Conservation (phyloP, 768 basidiomycete genomes). For the Cystobasidium onofrii region DNA sequence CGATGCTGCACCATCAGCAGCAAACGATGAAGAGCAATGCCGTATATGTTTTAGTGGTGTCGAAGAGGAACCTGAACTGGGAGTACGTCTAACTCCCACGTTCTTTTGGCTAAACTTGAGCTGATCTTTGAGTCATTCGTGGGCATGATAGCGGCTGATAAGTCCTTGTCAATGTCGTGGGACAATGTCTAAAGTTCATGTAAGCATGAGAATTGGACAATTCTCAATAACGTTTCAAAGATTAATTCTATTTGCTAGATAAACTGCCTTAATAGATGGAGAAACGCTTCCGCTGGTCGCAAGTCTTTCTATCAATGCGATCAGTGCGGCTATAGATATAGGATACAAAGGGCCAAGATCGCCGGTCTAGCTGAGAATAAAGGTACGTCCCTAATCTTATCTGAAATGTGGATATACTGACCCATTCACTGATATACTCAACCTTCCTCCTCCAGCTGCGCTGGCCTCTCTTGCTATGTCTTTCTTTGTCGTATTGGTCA, state of each 20-base stretch:
- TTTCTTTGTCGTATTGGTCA: slow-evolving; percentile 27
- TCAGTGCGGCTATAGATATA: slow-evolving; percentile 20
- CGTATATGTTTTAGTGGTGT: slow-evolving; percentile 36
- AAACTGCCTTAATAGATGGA: slow-evolving; percentile 12
- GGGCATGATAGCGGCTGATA: slow-evolving; percentile 4
- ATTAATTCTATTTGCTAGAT: background rate
- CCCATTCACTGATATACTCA: background rate
- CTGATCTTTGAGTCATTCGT: background rate
- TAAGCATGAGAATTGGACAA: background rate
- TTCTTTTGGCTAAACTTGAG: background rate
- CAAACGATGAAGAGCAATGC: slow-evolving; percentile 24
- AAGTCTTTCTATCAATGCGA: slow-evolving; percentile 24
- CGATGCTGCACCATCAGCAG: background rate
- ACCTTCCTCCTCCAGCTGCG: background rate
- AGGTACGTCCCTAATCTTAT: too few species aligned
- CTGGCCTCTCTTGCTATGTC: slow-evolving; percentile 1
- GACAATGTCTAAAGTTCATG: slow-evolving; percentile 23
- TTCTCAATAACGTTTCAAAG: background rate
- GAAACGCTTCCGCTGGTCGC: background rate
- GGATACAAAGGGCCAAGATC: slow-evolving; percentile 19
- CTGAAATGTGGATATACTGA: background rate
- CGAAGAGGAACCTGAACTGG: slow-evolving; percentile 32
- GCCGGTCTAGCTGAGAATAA: slow-evolving; percentile 27
- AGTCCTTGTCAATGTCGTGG: slow-evolving; percentile 20
- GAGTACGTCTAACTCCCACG: background rate